Base-by-base conservation (phyloP, 2,329 filamentous ascomycete genomes). In the Pseudogymnoascus sp. region DNA sequence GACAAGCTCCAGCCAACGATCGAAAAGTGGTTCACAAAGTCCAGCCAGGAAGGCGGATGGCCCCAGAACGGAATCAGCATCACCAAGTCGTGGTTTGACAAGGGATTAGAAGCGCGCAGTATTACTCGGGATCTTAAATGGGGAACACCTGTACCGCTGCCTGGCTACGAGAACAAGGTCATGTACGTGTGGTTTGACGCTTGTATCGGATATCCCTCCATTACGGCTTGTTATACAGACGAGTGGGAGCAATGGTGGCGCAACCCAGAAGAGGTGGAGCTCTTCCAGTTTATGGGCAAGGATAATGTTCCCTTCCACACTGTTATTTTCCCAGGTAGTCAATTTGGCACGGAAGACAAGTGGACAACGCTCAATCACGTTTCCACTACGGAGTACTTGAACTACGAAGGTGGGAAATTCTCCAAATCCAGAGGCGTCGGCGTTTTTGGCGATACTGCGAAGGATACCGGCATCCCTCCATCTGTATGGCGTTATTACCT, bases 281-380 rank as follows among this genome's bases (percentile, higher is more conserved):
- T 96, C 10, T 96, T 94, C 73, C 92, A 96, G 75, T 95, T 96
- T 79, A 89, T 96, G 83, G 92, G 92, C 75, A 96, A 96, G 73
- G 89, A 92, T 72, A 92, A 92, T 66, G 88, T 77, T 15, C 75
- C 75, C 62, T 94, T 92, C 78, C 91, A 96, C 76, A 89, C 88
- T 45, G 89, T 96, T 68, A 91, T 95, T 70, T 96, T 95, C 79
- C 92, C 92, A 1, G 89, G 83, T 28, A 91, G 86, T 39, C 88
- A 96, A 72, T 79, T 96, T 9, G 92, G 92, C 61, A 92, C 91
- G 0, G 79, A 81, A 45, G 86, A 95, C 67, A 85, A 86, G 64
- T 96, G 92, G 92, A 96, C 90, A 56, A 89, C 87, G 82, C 82
- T 95, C 33, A 85, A 95, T 74, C 89, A 91, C 69, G 81, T 96